Percentiles rank a stretch among this genome's conserved stretches.
These are phyloP conservation scores for Zarea fungicola DNA, from an alignment of 2,329 filamentous ascomycete genomes.

Conservation along the genomic window DNA sequence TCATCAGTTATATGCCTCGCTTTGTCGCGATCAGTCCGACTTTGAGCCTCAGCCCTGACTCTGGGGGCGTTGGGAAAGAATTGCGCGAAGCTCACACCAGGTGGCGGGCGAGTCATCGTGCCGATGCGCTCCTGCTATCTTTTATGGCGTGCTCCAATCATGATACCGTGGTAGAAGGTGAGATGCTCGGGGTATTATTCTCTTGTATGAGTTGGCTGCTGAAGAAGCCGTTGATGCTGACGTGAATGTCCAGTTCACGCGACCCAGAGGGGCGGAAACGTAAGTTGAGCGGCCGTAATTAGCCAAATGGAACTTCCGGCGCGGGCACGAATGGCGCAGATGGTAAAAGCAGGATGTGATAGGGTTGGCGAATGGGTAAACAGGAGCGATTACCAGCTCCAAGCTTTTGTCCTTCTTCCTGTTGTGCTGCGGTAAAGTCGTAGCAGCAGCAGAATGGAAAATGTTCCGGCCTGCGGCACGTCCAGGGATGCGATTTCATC, in stretches of 20 bases:
- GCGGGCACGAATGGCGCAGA: constrained; percentile 7
- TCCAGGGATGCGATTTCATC: constrained; percentile 14
- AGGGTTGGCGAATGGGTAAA: not conserved
- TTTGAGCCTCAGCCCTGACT: constrained; percentile 45
- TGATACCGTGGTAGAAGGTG: constrained; percentile 42
- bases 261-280: constrained; percentile 10
- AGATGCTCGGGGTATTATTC: constrained; percentile 17
- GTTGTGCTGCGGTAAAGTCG: not conserved
- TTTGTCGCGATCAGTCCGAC: constrained; percentile 30
- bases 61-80: constrained; percentile 78
- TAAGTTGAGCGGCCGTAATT: not conserved
- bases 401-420: not conserved
- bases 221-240: not conserved
- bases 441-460: constrained; percentile 1
- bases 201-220: constrained; percentile 7
- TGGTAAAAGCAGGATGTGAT: not conserved
- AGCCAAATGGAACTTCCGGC: not conserved
- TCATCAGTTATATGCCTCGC: constrained; percentile 22
- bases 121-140: constrained; percentile 46
- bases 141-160: constrained; percentile 49
- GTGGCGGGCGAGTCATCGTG: constrained; percentile 74
- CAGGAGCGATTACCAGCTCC: not conserved
- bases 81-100: constrained; percentile 73
- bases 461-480: constrained; percentile 7
- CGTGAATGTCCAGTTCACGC: constrained; percentile 10